phyloP scores from a whole-genome alignment of 2,329 filamentous ascomycete species.

The Helotiales sp. region DNA sequence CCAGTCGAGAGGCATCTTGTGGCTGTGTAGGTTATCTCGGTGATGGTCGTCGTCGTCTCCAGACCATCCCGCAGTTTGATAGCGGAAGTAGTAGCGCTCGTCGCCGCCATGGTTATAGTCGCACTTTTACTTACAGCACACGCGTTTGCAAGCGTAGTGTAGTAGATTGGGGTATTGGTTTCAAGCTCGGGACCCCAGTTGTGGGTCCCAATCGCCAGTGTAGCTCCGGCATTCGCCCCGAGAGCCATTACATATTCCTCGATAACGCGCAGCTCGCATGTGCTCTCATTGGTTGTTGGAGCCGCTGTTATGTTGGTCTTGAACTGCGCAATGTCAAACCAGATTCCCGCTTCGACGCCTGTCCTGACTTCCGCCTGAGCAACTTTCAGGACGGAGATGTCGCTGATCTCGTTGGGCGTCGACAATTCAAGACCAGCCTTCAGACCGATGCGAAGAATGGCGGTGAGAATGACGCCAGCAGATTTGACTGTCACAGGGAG shows the following conservation, averaged over 20 bases:
- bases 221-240: conserved; percentile 59
- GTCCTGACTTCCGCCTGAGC: conserved; percentile 15
- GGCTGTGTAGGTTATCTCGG: conserved; percentile 50
- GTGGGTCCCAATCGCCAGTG: conserved; percentile 48
- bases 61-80: conserved; percentile 37
- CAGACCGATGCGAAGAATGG: conserved; percentile 53
- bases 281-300: conserved; percentile 38
- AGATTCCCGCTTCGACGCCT: conserved; percentile 52
- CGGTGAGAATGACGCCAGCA: conserved; percentile 51
- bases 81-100: conserved; percentile 10
- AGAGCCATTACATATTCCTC: conserved; percentile 57
- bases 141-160: conserved; percentile 53
- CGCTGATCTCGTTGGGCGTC: conserved; percentile 31
- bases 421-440: conserved; percentile 51
- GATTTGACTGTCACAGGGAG: conserved; percentile 57
- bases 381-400: neutral
- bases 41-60: conserved; percentile 49
- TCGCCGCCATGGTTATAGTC: conserved; percentile 25
- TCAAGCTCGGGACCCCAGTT: conserved; percentile 57
- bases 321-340: conserved; percentile 59
- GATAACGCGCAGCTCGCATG: conserved; percentile 52
- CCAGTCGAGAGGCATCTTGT: conserved; percentile 50
- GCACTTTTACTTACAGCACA: conserved; percentile 46
- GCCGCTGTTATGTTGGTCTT: conserved; percentile 54
- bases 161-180: conserved; percentile 57